phyloP scores from a whole-genome alignment of 2,329 filamentous ascomycete species.

The Cephalotrichum gorgonifer region DNA sequence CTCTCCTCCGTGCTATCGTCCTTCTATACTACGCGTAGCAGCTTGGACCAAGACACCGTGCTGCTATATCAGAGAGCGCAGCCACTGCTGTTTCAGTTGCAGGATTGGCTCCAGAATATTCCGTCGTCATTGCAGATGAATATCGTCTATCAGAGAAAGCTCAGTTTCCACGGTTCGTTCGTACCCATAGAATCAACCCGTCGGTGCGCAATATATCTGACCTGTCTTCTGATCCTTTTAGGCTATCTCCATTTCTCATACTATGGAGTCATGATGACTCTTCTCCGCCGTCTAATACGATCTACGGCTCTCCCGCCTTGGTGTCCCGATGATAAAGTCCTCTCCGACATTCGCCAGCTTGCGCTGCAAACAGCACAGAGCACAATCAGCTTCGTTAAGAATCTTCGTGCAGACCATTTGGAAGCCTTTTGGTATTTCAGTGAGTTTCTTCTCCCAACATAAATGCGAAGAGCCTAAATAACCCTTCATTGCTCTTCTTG shows the following conservation, averaged over 20 bases:
- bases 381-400: conserved; percentile 16
- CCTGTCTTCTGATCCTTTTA: conserved; percentile 12
- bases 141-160: conserved; percentile 21
- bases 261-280: conserved; percentile 29
- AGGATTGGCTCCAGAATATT: conserved; percentile 33
- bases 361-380: neutral
- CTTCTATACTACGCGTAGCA: conserved; percentile 27
- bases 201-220: conserved; percentile 32
- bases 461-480: too few species aligned
- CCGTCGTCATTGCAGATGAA: conserved; percentile 31
- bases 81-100: conserved; percentile 31
- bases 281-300: conserved; percentile 30
- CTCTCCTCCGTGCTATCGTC: conserved; percentile 32
- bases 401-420: conserved; percentile 24
- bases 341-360: neutral
- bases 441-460: too few species aligned
- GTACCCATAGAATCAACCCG: conserved; percentile 28
- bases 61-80: conserved; percentile 34
- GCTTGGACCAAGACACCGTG: conserved; percentile 18
- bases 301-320: conserved; percentile 6
- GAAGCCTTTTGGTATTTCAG: conserved; percentile 28
- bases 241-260: conserved; percentile 31
- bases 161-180: conserved; percentile 22
- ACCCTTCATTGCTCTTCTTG: too few species aligned
- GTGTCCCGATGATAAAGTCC: neutral